Conservation (phyloP, 2,329 filamentous ascomycete species). For the Alternaria arbusti region DNA sequence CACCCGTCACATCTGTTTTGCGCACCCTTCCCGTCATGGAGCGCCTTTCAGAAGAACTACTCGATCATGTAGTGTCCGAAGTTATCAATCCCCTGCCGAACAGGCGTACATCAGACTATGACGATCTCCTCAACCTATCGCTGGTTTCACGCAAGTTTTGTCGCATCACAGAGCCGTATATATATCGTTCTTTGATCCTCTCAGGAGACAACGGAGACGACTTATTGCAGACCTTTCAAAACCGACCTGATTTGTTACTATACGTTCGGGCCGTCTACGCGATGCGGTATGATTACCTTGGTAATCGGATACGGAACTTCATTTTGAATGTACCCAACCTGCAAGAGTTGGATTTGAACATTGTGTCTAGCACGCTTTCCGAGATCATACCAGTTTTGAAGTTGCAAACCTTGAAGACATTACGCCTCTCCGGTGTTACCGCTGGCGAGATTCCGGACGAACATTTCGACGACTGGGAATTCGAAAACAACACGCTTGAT, state of each 20-base stretch:
- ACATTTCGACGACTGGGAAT: not conserved
- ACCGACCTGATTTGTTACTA: not conserved
- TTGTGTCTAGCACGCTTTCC: not conserved
- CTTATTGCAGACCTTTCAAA: not conserved
- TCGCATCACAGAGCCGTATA: conserved; percentile 11
- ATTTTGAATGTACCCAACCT: conserved; percentile 1
- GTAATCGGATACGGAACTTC: not conserved
- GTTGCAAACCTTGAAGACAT: not conserved
- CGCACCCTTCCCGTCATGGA: conserved; percentile 5
- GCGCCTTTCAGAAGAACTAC: conserved; percentile 12
- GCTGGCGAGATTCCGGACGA: not conserved
- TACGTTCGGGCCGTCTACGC: not conserved
- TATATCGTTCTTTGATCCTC: conserved; percentile 7
- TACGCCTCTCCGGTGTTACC: not conserved
- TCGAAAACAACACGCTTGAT: conserved; percentile 5
- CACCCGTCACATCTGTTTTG: not conserved
- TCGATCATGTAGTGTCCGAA: conserved; percentile 12
- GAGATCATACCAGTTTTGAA: conserved; percentile 1
- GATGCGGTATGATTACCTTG: not conserved
- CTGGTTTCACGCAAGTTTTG: conserved; percentile 11
- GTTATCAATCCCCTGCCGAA: conserved; percentile 1
- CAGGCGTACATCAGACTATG: not conserved
- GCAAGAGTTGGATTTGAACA: conserved; percentile 3
- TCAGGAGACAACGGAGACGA: not conserved
- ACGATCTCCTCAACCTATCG: conserved; percentile 8